Conservation (phyloP, 2,329 filamentous ascomycete species). For the Aspergillus uvarum region DNA sequence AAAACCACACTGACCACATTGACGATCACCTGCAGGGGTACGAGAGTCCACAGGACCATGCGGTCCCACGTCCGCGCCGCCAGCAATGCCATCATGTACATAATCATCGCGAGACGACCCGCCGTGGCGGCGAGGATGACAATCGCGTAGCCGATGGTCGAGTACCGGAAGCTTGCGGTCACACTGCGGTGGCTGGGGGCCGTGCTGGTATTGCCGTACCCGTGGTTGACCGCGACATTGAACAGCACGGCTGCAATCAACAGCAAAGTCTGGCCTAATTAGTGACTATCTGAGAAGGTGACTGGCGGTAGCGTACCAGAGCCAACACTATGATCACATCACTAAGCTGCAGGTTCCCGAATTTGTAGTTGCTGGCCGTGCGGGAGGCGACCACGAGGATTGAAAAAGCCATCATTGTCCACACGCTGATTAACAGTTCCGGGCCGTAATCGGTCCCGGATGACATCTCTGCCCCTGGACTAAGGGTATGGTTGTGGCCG, state of each 20-base stretch:
- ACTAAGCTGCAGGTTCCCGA: neutral
- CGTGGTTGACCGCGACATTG: neutral
- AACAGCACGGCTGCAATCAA: neutral
- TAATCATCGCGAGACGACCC: neutral
- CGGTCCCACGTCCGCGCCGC: neutral
- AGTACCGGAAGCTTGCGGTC: neutral
- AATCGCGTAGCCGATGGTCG: neutral
- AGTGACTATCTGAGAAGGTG: neutral
- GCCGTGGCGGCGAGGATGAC: neutral
- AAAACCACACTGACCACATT: neutral
- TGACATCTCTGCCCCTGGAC: neutral
- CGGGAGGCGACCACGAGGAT: neutral
- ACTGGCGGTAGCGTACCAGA: neutral
- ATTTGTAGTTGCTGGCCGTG: neutral
- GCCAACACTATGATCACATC: neutral
- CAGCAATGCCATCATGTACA: constrained; percentile 1
- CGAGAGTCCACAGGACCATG: neutral
- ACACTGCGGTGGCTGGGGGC: neutral
- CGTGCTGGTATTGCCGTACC: neutral
- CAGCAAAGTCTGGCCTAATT: neutral
- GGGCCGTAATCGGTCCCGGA: neutral
- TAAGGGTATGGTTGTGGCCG: neutral
- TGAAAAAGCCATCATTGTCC: constrained; percentile 2
- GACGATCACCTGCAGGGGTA: neutral
- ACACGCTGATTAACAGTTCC: neutral